Evolutionary conservation across 495 filamentous ascomycete genomes (phyloP).

Genomic region (Lindgomyces ingoldianus): DNA sequence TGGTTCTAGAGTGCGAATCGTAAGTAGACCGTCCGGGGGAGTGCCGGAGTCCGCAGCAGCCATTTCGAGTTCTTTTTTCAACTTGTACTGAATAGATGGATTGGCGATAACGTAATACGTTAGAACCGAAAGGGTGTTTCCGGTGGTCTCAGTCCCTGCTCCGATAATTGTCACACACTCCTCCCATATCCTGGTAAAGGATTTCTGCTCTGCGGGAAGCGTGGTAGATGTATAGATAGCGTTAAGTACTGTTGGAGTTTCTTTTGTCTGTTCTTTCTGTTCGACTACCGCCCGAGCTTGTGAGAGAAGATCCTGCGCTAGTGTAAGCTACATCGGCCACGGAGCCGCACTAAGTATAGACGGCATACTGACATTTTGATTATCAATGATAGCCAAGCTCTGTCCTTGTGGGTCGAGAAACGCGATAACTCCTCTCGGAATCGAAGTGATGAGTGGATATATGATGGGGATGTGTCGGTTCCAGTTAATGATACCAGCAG

Average conservation of each 20-base stretch:
- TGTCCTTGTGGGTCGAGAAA: neutral
- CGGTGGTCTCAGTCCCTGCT: slow-evolving; percentile 23
- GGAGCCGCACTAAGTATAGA: neutral
- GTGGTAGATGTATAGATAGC: slow-evolving; percentile 1
- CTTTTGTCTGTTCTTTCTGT: neutral
- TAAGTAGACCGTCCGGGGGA: neutral
- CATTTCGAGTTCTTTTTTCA: slow-evolving; percentile 9
- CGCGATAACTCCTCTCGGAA: neutral
- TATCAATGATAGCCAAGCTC: slow-evolving; percentile 5
- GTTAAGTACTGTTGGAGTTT: slow-evolving; percentile 9
- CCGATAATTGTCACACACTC: slow-evolving; percentile 21
- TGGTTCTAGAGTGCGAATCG: neutral
- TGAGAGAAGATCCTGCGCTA: neutral
- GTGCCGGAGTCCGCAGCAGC: neutral
- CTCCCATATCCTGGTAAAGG: neutral
- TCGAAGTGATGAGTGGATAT: slow-evolving; percentile 5
- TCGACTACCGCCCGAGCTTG: slow-evolving; percentile 6
- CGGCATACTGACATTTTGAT: neutral
- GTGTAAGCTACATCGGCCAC: neutral
- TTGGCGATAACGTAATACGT: slow-evolving; percentile 6
- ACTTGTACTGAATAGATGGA: neutral
- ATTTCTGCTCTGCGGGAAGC: slow-evolving; percentile 24
- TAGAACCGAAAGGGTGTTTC: neutral
- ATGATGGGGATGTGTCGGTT: slow-evolving; percentile 3
- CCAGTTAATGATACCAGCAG: slow-evolving; percentile 9